phyloP scores from a whole-genome alignment of 139 green algal genomes.

The Chloropicon primus region DNA sequence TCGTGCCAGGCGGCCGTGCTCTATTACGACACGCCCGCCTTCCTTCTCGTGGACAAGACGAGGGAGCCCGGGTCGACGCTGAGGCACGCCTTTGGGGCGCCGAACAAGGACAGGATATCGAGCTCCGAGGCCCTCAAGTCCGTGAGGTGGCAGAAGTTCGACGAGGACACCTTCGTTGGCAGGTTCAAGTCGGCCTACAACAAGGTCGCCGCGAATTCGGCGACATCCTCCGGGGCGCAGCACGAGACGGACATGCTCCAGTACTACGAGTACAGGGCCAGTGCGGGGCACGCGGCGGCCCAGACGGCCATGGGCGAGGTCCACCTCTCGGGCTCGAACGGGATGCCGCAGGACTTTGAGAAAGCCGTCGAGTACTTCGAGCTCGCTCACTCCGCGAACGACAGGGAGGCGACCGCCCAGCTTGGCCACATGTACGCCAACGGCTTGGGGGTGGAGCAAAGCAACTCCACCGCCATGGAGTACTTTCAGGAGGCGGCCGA shows the following conservation, averaged over 20 bases:
- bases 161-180: background rate
- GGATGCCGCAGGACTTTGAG: conserved; percentile 14
- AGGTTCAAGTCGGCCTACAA: background rate
- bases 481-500: conserved; percentile 23
- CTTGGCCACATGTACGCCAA: conserved; percentile 80
- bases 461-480: conserved; percentile 34
- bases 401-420: conserved; percentile 65
- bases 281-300: conserved; percentile 72
- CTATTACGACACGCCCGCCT: conserved; percentile 72
- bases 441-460: conserved; percentile 36
- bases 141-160: background rate
- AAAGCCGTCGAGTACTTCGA: conserved; percentile 1
- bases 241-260: conserved; percentile 47
- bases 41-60: background rate
- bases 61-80: background rate
- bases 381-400: conserved; percentile 45
- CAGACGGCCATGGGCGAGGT: conserved; percentile 59
- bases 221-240: background rate
- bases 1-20: conserved; percentile 57
- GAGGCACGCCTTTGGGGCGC: background rate
- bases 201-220: background rate
- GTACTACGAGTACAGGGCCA: conserved; percentile 71
- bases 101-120: background rate
- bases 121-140: background rate
- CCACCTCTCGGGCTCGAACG: conserved; percentile 53